Base-by-base conservation (phyloP, 2,329 filamentous ascomycete genomes). In the Knoxdaviesia capensis region DNA sequence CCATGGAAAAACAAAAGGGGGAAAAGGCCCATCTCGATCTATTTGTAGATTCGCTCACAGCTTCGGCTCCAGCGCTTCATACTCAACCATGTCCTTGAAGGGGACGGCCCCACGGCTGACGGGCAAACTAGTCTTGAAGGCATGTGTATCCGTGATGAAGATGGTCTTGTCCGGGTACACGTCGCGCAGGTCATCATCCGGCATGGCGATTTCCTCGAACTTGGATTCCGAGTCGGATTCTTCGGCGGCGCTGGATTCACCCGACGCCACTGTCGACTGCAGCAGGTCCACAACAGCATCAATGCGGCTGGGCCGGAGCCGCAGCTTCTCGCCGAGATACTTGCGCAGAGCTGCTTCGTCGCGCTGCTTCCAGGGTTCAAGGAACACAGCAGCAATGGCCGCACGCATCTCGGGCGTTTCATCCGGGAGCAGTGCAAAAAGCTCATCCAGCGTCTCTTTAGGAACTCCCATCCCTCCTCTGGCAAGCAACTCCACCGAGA, bases 41-140 rank as follows among this genome's bases (percentile, higher is more conserved):
- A 37, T 11, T 8, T 37, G 36, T 37, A 37, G 10, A 10, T 20
- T 20, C 20, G 20, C 43, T 68, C 57, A 88, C 44, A 94, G 67
- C 63, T 94, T 94, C 9, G 82, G 63, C 48, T 83, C 84, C 45
- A 78, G 65, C 45, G 94, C 88, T 56, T 94, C 82, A 58, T 88
- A 96, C 53, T 86, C 81, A 47, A 69, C 79, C 43, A 96, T 58
- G 49, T 90, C 80, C 53, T 71, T 77, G 31, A 82, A 72, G 0
- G 87, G 73, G 46, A 68, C 68, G 2, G 86, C 74, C 1, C 83
- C 88, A 28, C 71, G 67, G 48, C 77, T 90, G 31, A 84, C 70
- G 45, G 71, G 64, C 51, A 94, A 65, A 9, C 73, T 66, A 1
- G 82, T 76, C 66, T 90, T 93, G 69, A 80, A 94, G 31, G 72